phyloP scores from a whole-genome alignment of 108 stramenopile genomes.

The Cyclostephanos tholiformis region DNA sequence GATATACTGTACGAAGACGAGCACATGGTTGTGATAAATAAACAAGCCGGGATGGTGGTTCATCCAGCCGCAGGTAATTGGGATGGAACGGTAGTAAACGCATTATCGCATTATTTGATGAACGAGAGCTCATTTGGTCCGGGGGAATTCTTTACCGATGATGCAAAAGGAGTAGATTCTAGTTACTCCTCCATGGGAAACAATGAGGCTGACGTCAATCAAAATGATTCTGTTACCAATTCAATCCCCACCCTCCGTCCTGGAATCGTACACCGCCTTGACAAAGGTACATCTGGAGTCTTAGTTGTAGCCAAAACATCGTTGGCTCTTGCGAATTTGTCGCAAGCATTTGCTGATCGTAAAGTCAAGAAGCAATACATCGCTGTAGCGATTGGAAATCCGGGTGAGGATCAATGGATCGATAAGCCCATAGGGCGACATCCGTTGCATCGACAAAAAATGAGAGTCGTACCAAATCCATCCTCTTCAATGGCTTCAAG shows the following conservation, averaged over 20 bases:
- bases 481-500: conserved; percentile 21
- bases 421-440: conserved; percentile 95
- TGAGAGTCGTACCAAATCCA: conserved; percentile 91
- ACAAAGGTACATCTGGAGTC: conserved; percentile 95
- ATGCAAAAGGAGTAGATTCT: conserved; percentile 1
- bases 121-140: conserved; percentile 66
- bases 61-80: conserved; percentile 98
- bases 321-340: conserved; percentile 75
- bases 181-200: conserved; percentile 10
- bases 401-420: conserved; percentile 78
- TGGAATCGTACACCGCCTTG: conserved; percentile 95
- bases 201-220: conserved; percentile 51
- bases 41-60: conserved; percentile 94
- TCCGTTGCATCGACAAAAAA: conserved; percentile 89
- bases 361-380: conserved; percentile 89
- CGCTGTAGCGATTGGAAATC: conserved; percentile 88
- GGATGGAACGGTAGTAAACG: conserved; percentile 95
- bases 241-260: conserved; percentile 77
- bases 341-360: conserved; percentile 82
- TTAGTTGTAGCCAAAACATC: conserved; percentile 94
- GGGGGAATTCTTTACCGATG: conserved; percentile 59
- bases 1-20: conserved; percentile 92
- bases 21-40: conserved; percentile 90
- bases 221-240: conserved; percentile 61
- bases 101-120: conserved; percentile 87